Evolutionary conservation across 2,329 filamentous ascomycete genomes (phyloP), one percentile per base, ranked within the genome.

Genomic region (Emmonsia crescens): DNA sequence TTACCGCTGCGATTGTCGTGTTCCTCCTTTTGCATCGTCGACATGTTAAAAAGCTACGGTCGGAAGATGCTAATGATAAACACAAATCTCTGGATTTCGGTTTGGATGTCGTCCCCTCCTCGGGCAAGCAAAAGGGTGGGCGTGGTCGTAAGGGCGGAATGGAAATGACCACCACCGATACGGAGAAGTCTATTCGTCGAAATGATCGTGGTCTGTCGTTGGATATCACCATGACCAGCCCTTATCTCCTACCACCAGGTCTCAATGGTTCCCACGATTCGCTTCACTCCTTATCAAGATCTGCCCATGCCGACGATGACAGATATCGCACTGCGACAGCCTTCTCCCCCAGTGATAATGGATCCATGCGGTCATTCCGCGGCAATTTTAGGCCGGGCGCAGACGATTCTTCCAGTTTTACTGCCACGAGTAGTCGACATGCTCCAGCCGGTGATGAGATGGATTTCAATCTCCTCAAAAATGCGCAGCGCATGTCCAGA

Each of bases 1-100:
- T 96, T 55, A 78, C 85, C 36, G 77, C 83, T 64, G 87, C 89
- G 24, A 72, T 88, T 0, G 71, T 85, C 56, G 82, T 91, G 1
- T 78, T 96, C 46, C 70, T 92, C 66, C 87, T 86, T 70, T 82
- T 99, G 42, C 92, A 96, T 72, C 85, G 90, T 59, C 83, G 90
- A 73, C 88, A 91, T 69, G 76, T 89, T 46, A 85, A 83, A 72
- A 91, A 85, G 69, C 80, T 91, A 65, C 80, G 80, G 61, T 77
- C 81, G 62, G 94, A 99, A 76, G 94, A 99, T 76, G 81, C 83
- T 21, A 85, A 88, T 65, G 92, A 96, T 74, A 89, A 90, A 67
- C 90, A 95, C 75, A 92, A 88, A 71, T 94, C 91, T 0, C 82
- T 97, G 71, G 94, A 99, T 74, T 99, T 96, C 72, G 94, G 94